A percentile compares a stretch with the other conserved stretches of the same genome.
These are phyloP conservation scores for Saturnispora gosingensis DNA, from an alignment of 805 yeast genomes.

Conservation along the genomic window DNA sequence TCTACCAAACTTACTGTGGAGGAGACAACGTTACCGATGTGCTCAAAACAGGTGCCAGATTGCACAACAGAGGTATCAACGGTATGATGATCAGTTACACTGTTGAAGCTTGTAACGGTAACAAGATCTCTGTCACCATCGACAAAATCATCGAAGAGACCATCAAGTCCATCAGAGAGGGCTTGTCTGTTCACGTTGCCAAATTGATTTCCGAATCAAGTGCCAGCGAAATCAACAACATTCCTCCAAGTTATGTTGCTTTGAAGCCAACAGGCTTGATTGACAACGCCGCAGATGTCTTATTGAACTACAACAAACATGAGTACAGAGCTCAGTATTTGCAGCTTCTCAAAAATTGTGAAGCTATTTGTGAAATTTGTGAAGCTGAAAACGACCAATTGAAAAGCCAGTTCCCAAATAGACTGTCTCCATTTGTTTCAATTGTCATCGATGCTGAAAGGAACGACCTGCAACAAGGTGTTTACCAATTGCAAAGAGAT, in stretches of 20 bases:
- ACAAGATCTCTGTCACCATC: conserved; percentile 36
- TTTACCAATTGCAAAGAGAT: conserved; percentile 79
- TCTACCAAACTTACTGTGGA: conserved; percentile 82
- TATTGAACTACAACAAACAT: conserved; percentile 50
- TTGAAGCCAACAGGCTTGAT: conserved; percentile 89
- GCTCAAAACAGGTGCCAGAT: conserved; percentile 54
- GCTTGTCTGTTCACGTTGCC: conserved; percentile 64
- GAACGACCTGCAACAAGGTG: conserved; percentile 80
- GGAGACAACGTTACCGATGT: conserved; percentile 74
- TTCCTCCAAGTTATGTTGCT: conserved; percentile 89
- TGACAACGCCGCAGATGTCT: conserved; percentile 62
- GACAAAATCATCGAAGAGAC: conserved; percentile 58
- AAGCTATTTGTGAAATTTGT: conserved; percentile 49
- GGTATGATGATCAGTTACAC: conserved; percentile 95
- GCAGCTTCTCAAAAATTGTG: conserved; percentile 55
- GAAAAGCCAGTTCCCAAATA: conserved; percentile 45
- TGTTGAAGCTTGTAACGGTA: conserved; percentile 86
- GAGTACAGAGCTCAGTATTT: conserved; percentile 43
- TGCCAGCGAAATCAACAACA: conserved; percentile 40
- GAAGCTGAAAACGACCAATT: conserved; percentile 43
- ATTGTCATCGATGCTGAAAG: conserved; percentile 90
- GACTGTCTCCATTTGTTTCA: conserved; percentile 64
- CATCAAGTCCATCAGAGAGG: conserved; percentile 53
- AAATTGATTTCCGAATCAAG: conserved; percentile 38
- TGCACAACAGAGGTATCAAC: conserved; percentile 67